These are phyloP conservation scores for Stephania cephalantha DNA, from an alignment of 164 flowering plant genomes.

Conservation along the genomic window DNA sequence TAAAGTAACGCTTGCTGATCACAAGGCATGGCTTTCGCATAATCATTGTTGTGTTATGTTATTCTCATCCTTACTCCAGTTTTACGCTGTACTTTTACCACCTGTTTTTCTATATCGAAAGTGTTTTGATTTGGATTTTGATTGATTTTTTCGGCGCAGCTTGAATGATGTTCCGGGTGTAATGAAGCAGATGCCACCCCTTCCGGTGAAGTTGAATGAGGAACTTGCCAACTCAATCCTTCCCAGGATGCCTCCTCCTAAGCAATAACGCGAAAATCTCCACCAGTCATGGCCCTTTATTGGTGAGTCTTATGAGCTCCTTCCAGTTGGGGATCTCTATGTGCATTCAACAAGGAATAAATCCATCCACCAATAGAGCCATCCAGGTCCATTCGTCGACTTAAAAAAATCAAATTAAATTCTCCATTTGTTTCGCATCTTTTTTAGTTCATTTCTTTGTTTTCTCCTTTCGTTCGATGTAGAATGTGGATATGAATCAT, in stretches of 20 bases:
- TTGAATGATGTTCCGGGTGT: conserved; percentile 60
- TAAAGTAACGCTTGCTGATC: not conserved
- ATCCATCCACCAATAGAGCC: not conserved
- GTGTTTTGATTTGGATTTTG: not conserved
- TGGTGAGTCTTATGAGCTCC: not conserved
- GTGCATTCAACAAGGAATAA: not conserved
- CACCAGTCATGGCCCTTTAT: not conserved
- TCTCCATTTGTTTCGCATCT: not conserved
- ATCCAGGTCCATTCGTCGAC: not conserved
- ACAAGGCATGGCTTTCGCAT: not conserved
- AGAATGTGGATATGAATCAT: not conserved
- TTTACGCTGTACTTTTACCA: not conserved
- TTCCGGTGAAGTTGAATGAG: conserved; percentile 77
- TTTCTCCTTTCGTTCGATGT: not conserved
- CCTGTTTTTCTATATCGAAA: not conserved
- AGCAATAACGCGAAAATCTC: not conserved
- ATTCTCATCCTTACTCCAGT: not conserved
- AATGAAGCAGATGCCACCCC: conserved; percentile 87
- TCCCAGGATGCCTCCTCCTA: conserved; percentile 17
- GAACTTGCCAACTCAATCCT: conserved; percentile 71
- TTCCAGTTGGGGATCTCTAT: not conserved
- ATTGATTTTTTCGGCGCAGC: conserved; percentile 30
- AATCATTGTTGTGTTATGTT: not conserved
- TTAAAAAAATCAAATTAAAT: not conserved
- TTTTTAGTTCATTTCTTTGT: not conserved